Conservation (phyloP, 169 alveolate species). For the Plasmodium fragile region DNA sequence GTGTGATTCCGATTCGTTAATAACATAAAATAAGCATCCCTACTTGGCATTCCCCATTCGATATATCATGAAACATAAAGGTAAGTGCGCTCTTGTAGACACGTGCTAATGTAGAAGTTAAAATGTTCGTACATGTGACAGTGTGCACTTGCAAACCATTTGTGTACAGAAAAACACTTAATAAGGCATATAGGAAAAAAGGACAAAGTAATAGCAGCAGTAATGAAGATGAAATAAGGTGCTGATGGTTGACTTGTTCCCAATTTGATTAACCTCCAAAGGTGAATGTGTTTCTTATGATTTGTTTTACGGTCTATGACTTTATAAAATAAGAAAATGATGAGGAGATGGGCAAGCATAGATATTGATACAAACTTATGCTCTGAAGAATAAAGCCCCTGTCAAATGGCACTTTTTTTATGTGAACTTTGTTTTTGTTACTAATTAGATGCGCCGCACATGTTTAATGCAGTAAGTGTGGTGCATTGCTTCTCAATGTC, state of each 20-base stretch:
- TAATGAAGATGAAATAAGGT: not conserved
- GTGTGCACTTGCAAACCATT: not conserved
- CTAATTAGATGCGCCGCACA: not conserved
- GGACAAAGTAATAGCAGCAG: not conserved
- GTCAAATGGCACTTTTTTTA: not conserved
- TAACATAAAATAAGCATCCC: not conserved
- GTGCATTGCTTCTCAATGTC: not conserved
- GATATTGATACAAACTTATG: not conserved
- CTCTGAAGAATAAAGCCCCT: not conserved
- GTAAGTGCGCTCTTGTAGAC: not conserved
- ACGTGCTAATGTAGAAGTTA: not conserved
- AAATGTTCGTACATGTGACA: not conserved
- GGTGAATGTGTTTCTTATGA: not conserved
- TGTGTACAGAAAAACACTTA: not conserved
- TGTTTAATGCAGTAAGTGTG: not conserved
- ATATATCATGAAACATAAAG: not conserved
- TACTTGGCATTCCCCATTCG: not conserved
- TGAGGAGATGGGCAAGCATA: not conserved
- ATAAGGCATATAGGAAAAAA: not conserved
- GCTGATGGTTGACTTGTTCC: not conserved
- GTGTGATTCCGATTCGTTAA: not conserved
- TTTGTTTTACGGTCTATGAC: not conserved
- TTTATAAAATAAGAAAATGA: not conserved
- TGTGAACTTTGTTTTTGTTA: not conserved
- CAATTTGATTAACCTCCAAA: not conserved